A percentile compares a stretch with the other conserved stretches of the same genome.
Evolutionary conservation across 2,329 filamentous ascomycete species (phyloP).

Genomic region (Aspergillus felis): DNA sequence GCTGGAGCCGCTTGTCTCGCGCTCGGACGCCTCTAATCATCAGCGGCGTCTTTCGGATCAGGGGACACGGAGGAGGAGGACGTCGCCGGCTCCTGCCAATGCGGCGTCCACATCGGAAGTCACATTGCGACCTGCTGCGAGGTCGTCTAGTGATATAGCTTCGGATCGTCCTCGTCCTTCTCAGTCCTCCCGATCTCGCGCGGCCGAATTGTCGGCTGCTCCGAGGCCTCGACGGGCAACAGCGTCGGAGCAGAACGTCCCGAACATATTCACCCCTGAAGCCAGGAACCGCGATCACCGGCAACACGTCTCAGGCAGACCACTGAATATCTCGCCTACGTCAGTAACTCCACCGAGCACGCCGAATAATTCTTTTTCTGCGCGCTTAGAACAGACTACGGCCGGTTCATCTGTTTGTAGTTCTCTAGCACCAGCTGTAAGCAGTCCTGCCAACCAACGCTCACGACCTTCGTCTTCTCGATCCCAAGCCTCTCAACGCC

Average conservation of each 20-base stretch:
- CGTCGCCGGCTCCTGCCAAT: conserved; percentile 31
- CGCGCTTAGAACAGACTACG: conserved; percentile 13
- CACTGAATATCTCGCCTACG: conserved; percentile 22
- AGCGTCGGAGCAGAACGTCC: conserved; percentile 28
- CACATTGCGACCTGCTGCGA: conserved; percentile 27
- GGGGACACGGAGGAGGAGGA: conserved; percentile 25
- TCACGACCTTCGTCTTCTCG: conserved; percentile 31
- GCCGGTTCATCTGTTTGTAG: conserved; percentile 6
- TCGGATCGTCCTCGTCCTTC: conserved; percentile 27
- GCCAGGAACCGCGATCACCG: conserved; percentile 20
- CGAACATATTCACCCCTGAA: conserved; percentile 21
- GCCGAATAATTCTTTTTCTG: conserved; percentile 1
- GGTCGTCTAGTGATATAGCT: conserved; percentile 36
- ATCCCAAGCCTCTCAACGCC: conserved; percentile 23
- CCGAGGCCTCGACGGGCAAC: conserved; percentile 29
- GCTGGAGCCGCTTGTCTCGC: conserved; percentile 26
- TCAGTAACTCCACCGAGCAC: conserved; percentile 13
- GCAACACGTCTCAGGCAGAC: conserved; percentile 19
- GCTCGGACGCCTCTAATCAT: conserved; percentile 21
- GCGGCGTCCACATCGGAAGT: conserved; percentile 34
- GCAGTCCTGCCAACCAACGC: conserved; percentile 17
- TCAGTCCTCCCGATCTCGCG: conserved; percentile 20
- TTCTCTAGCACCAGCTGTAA: conserved; percentile 11
- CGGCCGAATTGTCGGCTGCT: conserved; percentile 18
- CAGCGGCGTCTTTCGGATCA: conserved; percentile 37